Conservation (phyloP, 768 basidiomycete species). For the Termitomyces sp. region DNA sequence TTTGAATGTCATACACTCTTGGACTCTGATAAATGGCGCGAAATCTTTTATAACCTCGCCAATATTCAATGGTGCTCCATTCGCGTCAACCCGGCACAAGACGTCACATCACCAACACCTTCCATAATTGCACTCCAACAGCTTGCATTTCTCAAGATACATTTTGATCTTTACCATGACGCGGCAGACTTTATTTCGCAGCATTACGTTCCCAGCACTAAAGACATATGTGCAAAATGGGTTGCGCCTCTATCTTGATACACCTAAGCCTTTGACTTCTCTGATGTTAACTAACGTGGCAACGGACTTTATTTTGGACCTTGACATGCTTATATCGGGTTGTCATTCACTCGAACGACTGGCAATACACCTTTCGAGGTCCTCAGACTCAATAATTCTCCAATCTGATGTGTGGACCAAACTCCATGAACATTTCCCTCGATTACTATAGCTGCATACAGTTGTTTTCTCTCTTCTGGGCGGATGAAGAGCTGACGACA, state of each 20-base stretch:
- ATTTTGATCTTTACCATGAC: not conserved
- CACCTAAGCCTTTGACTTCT: not conserved
- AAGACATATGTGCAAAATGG: not conserved
- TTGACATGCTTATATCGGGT: not conserved
- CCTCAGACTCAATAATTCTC: not conserved
- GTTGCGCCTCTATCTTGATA: not conserved
- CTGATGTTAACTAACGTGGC: not conserved
- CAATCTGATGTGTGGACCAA: not conserved
- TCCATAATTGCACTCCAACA: not conserved
- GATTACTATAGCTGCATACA: no score
- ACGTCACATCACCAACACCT: no score
- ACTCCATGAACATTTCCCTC: no score
- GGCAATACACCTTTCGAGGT: not conserved
- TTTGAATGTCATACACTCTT: not conserved
- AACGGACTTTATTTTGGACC: not conserved
- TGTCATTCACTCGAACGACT: not conserved
- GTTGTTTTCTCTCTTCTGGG: no score
- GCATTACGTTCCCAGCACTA: not conserved
- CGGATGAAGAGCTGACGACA: no score
- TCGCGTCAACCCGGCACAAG: not conserved
- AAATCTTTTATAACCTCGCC: not conserved
- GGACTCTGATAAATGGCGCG: not conserved
- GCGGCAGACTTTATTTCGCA: not conserved
- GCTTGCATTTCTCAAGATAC: not conserved
- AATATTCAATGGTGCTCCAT: not conserved